These are phyloP conservation scores for Kodamaea ohmeri DNA, from an alignment of 1,139 yeast species.

Conservation along the genomic window DNA sequence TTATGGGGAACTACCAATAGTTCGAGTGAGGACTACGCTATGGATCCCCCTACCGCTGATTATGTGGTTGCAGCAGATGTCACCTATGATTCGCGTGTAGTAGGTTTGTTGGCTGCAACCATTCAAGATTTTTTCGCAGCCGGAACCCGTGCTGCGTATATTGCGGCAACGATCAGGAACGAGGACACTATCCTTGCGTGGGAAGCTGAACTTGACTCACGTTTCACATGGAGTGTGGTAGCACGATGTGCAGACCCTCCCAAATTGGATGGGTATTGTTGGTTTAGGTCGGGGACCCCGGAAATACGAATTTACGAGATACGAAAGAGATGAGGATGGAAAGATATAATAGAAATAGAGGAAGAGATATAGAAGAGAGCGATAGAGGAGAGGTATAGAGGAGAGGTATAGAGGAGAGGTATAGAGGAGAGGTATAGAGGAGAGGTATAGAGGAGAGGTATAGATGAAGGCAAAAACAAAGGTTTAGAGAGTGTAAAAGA, in stretches of 20 bases:
- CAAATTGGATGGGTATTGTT: constrained; percentile 19
- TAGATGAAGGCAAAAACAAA: no score
- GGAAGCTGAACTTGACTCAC: constrained; percentile 38
- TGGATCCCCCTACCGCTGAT: constrained; percentile 32
- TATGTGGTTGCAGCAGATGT: constrained; percentile 78
- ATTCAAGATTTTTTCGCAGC: constrained; percentile 37
- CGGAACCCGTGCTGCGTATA: constrained; percentile 37
- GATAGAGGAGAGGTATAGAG: neutral
- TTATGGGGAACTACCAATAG: constrained; percentile 54
- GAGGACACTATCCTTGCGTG: constrained; percentile 54
- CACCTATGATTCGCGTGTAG: constrained; percentile 67
- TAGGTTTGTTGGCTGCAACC: constrained; percentile 55
- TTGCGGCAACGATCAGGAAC: constrained; percentile 76
- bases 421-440: neutral
- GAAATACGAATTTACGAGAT: constrained; percentile 43
- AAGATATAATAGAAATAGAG: neutral
- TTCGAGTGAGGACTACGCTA: constrained; percentile 3
- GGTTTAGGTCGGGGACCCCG: constrained; percentile 37
- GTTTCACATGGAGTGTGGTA: constrained; percentile 30
- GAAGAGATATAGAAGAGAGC: neutral
- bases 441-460: no score
- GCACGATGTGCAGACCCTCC: constrained; percentile 20
- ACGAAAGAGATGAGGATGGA: neutral
- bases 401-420: neutral
- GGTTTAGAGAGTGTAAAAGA: no score